Conservation (phyloP, 177 flowering plant species). For the Telopea speciosissima region DNA sequence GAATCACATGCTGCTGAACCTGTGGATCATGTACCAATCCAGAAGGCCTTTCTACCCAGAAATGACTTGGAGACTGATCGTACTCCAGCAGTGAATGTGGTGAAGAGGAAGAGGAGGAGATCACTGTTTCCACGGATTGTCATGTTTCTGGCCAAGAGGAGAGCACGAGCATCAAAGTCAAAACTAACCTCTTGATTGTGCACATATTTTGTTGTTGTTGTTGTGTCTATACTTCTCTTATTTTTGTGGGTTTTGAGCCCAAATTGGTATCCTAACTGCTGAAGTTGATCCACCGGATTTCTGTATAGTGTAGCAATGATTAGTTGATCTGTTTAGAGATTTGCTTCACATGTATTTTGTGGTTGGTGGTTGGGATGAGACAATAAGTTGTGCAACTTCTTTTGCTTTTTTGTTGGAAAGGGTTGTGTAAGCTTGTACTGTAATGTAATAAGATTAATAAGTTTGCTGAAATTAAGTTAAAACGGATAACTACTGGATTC, state of each 20-base stretch:
- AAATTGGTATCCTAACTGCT: not conserved
- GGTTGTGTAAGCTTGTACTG: not conserved
- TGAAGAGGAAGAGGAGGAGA: constrained; percentile 67
- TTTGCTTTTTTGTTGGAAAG: no score
- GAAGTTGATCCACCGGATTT: no score
- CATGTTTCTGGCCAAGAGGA: constrained; percentile 61
- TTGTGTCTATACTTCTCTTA: not conserved
- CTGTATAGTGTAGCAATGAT: no score
- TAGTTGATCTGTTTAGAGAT: no score
- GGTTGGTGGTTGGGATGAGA: not conserved
- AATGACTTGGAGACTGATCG: constrained; percentile 24
- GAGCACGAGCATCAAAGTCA: constrained; percentile 15
- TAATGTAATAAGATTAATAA: no score
- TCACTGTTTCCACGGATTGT: constrained; percentile 67
- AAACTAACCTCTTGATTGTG: not conserved
- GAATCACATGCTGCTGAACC: constrained; percentile 1
- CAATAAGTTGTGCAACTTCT: not conserved
- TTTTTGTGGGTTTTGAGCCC: not conserved
- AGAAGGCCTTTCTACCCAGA: constrained; percentile 1
- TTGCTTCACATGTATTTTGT: not conserved
- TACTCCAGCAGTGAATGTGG: constrained; percentile 27
- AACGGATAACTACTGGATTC: not conserved
- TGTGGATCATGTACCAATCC: not conserved
- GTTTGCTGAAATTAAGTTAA: not conserved
- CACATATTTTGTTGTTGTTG: not conserved